phyloP scores from a whole-genome alignment of 2,329 filamentous ascomycete genomes.

The Sclerotinia spermophila region DNA sequence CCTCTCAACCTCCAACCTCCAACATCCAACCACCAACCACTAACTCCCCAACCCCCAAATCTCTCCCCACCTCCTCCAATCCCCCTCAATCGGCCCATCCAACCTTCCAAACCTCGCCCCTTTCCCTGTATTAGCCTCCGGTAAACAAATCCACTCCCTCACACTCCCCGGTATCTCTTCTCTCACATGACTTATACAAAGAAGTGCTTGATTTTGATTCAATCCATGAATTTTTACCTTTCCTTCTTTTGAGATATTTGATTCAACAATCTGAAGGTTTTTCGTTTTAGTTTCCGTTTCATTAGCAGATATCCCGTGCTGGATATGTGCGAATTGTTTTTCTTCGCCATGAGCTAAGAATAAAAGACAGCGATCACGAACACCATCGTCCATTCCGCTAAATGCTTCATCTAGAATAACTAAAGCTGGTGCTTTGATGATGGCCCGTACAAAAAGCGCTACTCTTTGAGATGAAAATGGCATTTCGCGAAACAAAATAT shows the following conservation, averaged over 20 bases:
- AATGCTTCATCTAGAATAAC: slow-evolving; percentile 86
- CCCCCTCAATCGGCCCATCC: slow-evolving; percentile 55
- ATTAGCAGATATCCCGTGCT: not conserved
- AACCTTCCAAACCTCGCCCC: slow-evolving; percentile 63
- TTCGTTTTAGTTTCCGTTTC: not conserved
- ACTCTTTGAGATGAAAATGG: slow-evolving; percentile 82
- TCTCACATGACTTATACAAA: slow-evolving; percentile 88
- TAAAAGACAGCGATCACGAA: slow-evolving; percentile 81
- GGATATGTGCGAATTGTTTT: slow-evolving; percentile 38
- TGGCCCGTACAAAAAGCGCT: slow-evolving; percentile 75
- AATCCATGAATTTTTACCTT: slow-evolving; percentile 58
- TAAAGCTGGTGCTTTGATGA: slow-evolving; percentile 77
- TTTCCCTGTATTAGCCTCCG: slow-evolving; percentile 63
- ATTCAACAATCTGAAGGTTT: slow-evolving; percentile 42
- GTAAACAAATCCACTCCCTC: slow-evolving; percentile 80
- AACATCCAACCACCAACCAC: not conserved
- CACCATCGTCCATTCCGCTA: slow-evolving; percentile 74
- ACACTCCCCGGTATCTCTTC: slow-evolving; percentile 87
- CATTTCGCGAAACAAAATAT: slow-evolving; percentile 66
- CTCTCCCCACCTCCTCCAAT: slow-evolving; percentile 57
- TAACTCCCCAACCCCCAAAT: slow-evolving; percentile 50
- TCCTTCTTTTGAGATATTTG: slow-evolving; percentile 44
- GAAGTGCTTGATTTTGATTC: slow-evolving; percentile 68
- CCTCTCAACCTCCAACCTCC: too few species aligned
- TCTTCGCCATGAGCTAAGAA: slow-evolving; percentile 68